A percentile compares a stretch with the other conserved stretches of the same genome.
phyloP scores from a whole-genome alignment of 192 early-diverging fungal genomes.

The Backusella parvicylindrica region DNA sequence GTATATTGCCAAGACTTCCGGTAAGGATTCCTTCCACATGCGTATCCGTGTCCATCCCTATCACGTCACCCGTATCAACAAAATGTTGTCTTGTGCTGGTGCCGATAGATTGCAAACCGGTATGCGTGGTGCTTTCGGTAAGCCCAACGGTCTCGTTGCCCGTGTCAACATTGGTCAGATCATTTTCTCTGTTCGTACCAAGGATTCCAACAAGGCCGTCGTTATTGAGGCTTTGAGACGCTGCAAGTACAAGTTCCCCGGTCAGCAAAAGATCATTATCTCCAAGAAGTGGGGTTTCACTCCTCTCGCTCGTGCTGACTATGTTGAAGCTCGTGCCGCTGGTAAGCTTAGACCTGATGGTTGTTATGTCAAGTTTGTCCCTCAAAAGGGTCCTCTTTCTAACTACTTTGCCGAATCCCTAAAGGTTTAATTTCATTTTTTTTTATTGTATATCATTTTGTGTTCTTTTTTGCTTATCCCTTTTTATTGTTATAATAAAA shows the following conservation, averaged over 20 bases:
- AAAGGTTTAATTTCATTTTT: not conserved
- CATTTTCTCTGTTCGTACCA: constrained; percentile 93
- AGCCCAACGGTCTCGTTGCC: constrained; percentile 92
- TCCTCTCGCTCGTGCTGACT: constrained; percentile 92
- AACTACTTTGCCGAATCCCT: constrained; percentile 23
- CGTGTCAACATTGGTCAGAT: constrained; percentile 99
- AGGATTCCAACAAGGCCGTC: constrained; percentile 88
- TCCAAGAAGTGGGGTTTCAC: constrained; percentile 99
- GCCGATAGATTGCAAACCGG: constrained; percentile 98
- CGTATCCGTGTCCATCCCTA: constrained; percentile 97
- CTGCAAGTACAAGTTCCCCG: constrained; percentile 99
- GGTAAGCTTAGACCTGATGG: constrained; percentile 89
- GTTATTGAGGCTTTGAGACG: constrained; percentile 89
- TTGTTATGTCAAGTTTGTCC: constrained; percentile 91
- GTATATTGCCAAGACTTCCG: constrained; percentile 95
- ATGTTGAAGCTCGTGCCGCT: constrained; percentile 68
- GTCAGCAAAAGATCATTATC: constrained; percentile 97
- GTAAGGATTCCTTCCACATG: constrained; percentile 99
- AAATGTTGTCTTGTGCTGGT: constrained; percentile 99
- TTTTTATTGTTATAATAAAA: not conserved
- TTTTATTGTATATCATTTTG: not conserved
- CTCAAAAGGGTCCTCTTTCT: constrained; percentile 74
- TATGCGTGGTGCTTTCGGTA: constrained; percentile 99
- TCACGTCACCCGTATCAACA: constrained; percentile 99
- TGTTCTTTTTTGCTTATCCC: not conserved